Evolutionary conservation across 2,329 filamentous ascomycete species (phyloP), one percentile per base, ranked within the genome.

Genomic region (Akanthomyces uredinophilus): DNA sequence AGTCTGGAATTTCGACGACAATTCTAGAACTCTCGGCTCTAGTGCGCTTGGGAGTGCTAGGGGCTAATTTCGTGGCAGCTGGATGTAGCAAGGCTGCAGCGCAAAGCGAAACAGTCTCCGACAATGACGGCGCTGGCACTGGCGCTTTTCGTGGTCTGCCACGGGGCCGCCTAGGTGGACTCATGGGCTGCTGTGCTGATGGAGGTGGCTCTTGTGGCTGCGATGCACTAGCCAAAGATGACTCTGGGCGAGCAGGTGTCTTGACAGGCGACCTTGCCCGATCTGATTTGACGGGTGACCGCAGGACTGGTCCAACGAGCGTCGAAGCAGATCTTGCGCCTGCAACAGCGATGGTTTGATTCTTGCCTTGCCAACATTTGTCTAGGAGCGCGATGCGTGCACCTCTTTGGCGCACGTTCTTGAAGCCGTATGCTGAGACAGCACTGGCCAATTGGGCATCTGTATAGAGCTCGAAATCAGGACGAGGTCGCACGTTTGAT

Each of bases 311-410:
- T 46, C 60, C 43, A 18, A 64, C 41, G 16, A 67, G 59, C 6
- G 67, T 65, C 13, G 66, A 57, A 4, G 62, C 44, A 37, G 50
- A 62, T 65, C 8, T 67, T 61, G 43, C 65, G 11, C 43, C 39
- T 69, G 10, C 68, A 64, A 41, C 66, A 65, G 13, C 56, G 56
- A 46, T 68, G 65, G 4, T 56, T 61, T 70, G 67, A 22, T 80
- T 74, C 70, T 85, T 85, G 62, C 84, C 86, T 66, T 83, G 75
- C 88, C 89, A 92, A 71, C 90, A 92, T 68, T 86, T 83, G 57
- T 89, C 78, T 14, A 93, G 76, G 13, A 92, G 73, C 1, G 84
- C 78, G 64, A 93, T 86, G 87, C 91, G 91, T 10, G 85, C 84
- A 54, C 82, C 79, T 20, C 90, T 81, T 61, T 79, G 84, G 70